Evolutionary conservation across 1,284 basidiomycete species (phyloP).

Genomic region (Trametes sp.): DNA sequence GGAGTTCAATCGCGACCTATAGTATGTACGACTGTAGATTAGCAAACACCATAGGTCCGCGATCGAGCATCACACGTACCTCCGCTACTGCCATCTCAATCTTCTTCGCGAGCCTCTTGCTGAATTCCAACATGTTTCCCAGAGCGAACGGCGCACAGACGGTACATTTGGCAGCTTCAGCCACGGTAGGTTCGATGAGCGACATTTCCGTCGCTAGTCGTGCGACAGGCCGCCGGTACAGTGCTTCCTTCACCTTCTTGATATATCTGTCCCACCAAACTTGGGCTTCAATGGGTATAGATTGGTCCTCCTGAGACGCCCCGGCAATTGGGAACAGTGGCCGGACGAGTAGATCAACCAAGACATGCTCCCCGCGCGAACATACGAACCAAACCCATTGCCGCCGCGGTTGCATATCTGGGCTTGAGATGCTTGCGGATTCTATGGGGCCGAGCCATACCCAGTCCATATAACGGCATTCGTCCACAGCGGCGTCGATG

Average conservation of each 20-base stretch:
- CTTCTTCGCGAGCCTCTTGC: not conserved
- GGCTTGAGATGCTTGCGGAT: too few relatives aligned
- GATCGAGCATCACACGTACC: too few relatives aligned
- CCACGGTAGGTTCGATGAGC: not conserved
- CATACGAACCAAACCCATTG: too few relatives aligned
- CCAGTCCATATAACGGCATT: constrained; percentile 1
- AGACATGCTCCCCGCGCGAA: too few relatives aligned
- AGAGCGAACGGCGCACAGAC: not conserved
- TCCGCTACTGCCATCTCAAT: not conserved
- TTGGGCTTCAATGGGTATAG: not conserved
- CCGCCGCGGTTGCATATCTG: too few relatives aligned
- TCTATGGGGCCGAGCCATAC: too few relatives aligned
- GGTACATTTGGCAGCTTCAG: not conserved
- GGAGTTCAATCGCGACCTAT: not conserved
- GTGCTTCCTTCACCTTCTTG: not conserved
- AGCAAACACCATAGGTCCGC: too few relatives aligned
- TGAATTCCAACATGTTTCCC: not conserved
- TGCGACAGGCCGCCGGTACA: not conserved
- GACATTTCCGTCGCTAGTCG: not conserved
- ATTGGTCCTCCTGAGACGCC: not conserved
- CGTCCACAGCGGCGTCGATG: not conserved
- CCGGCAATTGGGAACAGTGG: too few relatives aligned
- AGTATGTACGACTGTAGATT: too few relatives aligned
- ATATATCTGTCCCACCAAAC: constrained; percentile 1
- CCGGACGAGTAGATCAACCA: too few relatives aligned